Base-by-base conservation (phyloP, 495 filamentous ascomycete genomes). In the Aspergillus steynii region DNA sequence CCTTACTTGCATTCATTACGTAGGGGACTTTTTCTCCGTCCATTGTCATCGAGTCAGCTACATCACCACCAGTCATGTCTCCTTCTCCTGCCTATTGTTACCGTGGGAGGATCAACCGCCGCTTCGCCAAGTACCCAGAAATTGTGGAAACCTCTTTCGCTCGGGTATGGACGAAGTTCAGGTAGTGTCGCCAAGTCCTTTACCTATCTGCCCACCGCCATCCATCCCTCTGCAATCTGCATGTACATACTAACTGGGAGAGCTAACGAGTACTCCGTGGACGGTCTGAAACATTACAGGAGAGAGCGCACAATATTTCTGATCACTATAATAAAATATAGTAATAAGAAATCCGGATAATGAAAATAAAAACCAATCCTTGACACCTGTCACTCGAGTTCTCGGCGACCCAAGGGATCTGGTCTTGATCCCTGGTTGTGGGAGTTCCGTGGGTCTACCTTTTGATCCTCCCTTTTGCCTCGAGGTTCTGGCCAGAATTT, bases 1-100 rank as follows among this genome's bases (percentile, higher is more conserved):
- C 47, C 60, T 56, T 56, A 37, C 32, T 53, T 46, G 28, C 34
- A 27, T 32, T 50, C 51, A 61, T 65, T 58, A 66, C 68, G 50
- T 62, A 59, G 56, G 61, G 63, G 59, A 64, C 63, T 63, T 61
- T 64, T 61, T 56, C 34, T 50, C 59, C 59, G n/a, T 26, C 48
- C 54, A 51, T 48, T 51, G 49, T 64, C 52, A 60, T 45, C 61
- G 53, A 60, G 53, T 60, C 61, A 60, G 45, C 51, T 47, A n/a
- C 29, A 32, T 32, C 4, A 53, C 32, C 29, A 31, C 20, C 29
- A 20, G 12, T 29, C 25, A 42, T 14, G 37, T 14, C 37, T 42
- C 12, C 1, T 15, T 12, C 37, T 42, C 37, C 37, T 14, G 8
- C 9, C 37, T 15, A 15, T 42, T 15, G 10, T 42, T 15, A 42